A percentile compares a stretch with the other conserved stretches of the same genome.
These are phyloP conservation scores for Trichoderma reesei DNA, from an alignment of 495 filamentous ascomycete genomes.

Conservation along the genomic window DNA sequence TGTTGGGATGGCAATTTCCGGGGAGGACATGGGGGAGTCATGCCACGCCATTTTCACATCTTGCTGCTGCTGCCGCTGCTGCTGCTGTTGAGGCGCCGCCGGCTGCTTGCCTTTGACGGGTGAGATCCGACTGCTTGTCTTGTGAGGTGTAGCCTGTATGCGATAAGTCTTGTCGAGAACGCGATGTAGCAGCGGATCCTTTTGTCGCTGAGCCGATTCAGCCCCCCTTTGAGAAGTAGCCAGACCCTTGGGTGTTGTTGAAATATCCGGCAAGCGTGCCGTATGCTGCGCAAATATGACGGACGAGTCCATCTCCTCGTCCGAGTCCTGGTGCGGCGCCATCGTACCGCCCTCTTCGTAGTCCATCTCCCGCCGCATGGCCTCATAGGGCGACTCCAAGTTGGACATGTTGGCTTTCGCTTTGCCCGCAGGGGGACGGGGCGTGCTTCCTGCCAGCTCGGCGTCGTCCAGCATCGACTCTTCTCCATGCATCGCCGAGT, in stretches of 20 bases:
- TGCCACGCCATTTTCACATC: conserved; percentile 24
- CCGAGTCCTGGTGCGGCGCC: conserved; percentile 10
- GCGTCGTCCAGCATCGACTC: conserved; percentile 43
- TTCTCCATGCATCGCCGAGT: conserved; percentile 31
- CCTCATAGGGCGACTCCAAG: conserved; percentile 59
- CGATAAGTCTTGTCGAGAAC: conserved; percentile 90
- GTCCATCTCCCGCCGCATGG: conserved; percentile 48
- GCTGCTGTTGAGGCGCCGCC: conserved; percentile 13
- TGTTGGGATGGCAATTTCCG: conserved; percentile 69
- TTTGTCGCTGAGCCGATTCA: conserved; percentile 36
- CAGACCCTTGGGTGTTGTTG: conserved; percentile 39
- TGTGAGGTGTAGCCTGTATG: conserved; percentile 80
- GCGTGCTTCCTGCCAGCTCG: conserved; percentile 45
- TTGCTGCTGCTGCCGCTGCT: conserved; percentile 11
- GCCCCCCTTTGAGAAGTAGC: conserved; percentile 31
- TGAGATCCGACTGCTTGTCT: conserved; percentile 14
- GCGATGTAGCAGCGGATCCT: conserved; percentile 74
- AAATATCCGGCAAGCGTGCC: conserved; percentile 44
- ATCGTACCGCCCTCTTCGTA: conserved; percentile 20
- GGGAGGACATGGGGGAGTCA: conserved; percentile 63
- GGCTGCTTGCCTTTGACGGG: conserved; percentile 25
- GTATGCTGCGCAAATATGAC: conserved; percentile 34
- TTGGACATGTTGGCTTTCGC: conserved; percentile 44
- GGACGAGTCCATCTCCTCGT: conserved; percentile 30
- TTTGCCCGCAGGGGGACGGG: conserved; percentile 37